Evolutionary conservation across 139 green algal species (phyloP), one percentile per base, ranked within the genome.

Genomic region (Nannochloris sp.): DNA sequence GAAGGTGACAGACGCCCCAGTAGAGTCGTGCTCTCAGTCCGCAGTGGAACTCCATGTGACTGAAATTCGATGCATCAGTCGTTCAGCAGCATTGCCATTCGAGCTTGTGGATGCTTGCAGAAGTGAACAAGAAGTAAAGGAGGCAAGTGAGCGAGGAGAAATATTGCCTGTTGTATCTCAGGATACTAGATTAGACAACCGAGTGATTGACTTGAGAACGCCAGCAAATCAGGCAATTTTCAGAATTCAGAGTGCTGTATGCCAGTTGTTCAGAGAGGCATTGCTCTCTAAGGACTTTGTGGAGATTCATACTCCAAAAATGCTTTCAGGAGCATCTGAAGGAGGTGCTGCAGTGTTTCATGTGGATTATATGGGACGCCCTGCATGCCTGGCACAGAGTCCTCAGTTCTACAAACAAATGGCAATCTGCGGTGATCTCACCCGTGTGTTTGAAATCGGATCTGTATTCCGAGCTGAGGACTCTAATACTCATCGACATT

Each of bases 381-480:
- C 80, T 29, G 93, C 82, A 45, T 99, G 93, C 80, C 79, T 99
- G 46, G 93, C 93, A 44, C 91, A 96, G 75, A 88, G 73, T 2
- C 91, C 91, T 48, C 91, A 97, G 80, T 83, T 97, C 61, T 96
- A 96, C 79, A 97, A 97, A 4, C 92, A 98, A 82, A 98, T 98
- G 92, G 89, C 90, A 44, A 94, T 99, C 73, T 90, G 76, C 49
- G 81, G 85, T 1, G 93, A 97, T 84, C 81, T 95, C 48, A 83
- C 82, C 5, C 68, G 85, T 6, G 92, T 99, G 28, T 98, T 96
- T 73, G 93, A 99, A 76, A 87, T 98, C 37, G 91, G 89, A 10
- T 91, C 93, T 1, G 92, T 98, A 44, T 99, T 99, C 79, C 82
- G 87, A 31, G 92, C 92, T 10, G 92, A 99, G 76, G 88, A 96